Base-by-base conservation (phyloP, 257 asterid species). In the Rauvolfia tetraphylla region DNA sequence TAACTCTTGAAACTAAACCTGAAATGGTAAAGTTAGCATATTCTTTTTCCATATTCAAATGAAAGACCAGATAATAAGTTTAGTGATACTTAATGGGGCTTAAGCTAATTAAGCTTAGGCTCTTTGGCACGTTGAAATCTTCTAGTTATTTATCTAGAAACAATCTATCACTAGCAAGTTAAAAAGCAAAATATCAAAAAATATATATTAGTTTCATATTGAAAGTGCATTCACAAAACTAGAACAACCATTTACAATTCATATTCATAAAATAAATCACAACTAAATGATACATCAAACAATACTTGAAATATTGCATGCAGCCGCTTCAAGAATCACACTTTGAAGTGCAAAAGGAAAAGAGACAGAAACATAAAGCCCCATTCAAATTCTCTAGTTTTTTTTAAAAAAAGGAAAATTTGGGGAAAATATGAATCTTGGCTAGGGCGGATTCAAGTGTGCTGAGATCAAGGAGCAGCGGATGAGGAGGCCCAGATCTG, bases 391-490 rank as follows among this genome's bases (percentile, higher is more conserved):
- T 46, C 51, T 46, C 14, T 5, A 5, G 5, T 5, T 7, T 3
- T 3, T 46, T 3, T 42, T 8, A 22, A 17, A 51, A 9, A 63
- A 81, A 48, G 33, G 33, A 29, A 33, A 29, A 58, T 4, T 54
- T 17, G 12, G 61, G 0, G 18, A 23, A 77, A 70, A 61, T 3
- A 11, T 65, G 20, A 57, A 93, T 97, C 95, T 89, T 82, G 31
- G 88, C 82, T 80, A 93, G 84, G 80, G 98, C 97, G 61, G 90
- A 86, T 56, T 90, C 84, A 33, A 93, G 94, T 11, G 86, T 38
- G 54, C 87, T 78, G 34, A 91, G 71, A 78, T 90, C 88, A 59
- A 89, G 93, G 90, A 53, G 89, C 90, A 77, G 96, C 88, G 14
- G 98, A 86, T 22, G 98, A 90, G n/a, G 96, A 82, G 62, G 92